A percentile compares a stretch with the other conserved stretches of the same genome.
Evolutionary conservation across 2,329 filamentous ascomycete species (phyloP).

Genomic region (Fusarium sambucinum): DNA sequence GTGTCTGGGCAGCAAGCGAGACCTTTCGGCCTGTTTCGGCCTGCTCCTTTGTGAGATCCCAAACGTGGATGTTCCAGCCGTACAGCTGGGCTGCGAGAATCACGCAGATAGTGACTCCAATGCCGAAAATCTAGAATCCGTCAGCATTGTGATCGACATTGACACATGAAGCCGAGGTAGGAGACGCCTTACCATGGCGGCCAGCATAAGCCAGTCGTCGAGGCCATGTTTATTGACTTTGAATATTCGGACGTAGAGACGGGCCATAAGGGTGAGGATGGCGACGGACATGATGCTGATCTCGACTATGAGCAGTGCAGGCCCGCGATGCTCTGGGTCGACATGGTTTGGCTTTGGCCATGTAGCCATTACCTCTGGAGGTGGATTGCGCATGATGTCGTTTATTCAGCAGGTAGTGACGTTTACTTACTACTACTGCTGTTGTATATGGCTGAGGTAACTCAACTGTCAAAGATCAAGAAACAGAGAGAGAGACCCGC

Average conservation of each 20-base stretch:
- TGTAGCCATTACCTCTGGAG: conserved; percentile 50
- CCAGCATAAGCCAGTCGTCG: conserved; percentile 60
- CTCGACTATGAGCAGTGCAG: conserved; percentile 55
- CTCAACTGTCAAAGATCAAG: conserved; percentile 14
- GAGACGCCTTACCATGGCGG: conserved; percentile 50
- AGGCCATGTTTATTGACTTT: conserved; percentile 52
- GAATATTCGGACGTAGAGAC: conserved; percentile 54
- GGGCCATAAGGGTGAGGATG: conserved; percentile 51
- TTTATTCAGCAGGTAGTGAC: not conserved
- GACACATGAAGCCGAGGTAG: conserved; percentile 34
- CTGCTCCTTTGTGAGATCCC: conserved; percentile 50
- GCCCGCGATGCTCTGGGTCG: conserved; percentile 54
- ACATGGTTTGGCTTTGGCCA: conserved; percentile 57
- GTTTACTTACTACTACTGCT: conserved; percentile 9
- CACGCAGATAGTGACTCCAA: conserved; percentile 52
- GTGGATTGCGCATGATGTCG: conserved; percentile 53
- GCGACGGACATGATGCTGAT: conserved; percentile 52
- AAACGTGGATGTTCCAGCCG: conserved; percentile 56
- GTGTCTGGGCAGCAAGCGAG: conserved; percentile 56
- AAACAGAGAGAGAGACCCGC: conserved; percentile 55
- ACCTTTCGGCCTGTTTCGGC: conserved; percentile 52
- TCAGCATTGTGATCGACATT: conserved; percentile 25
- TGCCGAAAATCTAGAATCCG: conserved; percentile 50
- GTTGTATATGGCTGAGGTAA: conserved; percentile 9
- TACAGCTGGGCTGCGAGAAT: conserved; percentile 53